Evolutionary conservation across 352 stramenopile species (phyloP), one percentile per base, ranked within the genome.

Genomic region (Phytophthora agathidicida): DNA sequence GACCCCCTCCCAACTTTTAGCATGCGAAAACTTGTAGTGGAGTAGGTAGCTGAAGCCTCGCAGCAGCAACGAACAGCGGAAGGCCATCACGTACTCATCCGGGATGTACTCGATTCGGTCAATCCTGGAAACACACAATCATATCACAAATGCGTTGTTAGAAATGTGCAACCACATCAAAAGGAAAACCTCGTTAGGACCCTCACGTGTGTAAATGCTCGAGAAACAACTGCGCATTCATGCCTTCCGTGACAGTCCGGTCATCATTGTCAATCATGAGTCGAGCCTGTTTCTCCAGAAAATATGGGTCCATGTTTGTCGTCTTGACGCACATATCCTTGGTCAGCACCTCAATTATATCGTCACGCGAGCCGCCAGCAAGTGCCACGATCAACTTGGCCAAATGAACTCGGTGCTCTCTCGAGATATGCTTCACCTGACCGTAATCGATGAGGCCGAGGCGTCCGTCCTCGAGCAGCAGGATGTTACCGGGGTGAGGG

Each of bases 381-480:
- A 96, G 75, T 14, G 86, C 83, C 27, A 96, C 72, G 38, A 96
- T 86, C n/a, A 95, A 66, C 63, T 86, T 84, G n/a, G 89, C 87
- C 30, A 96, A 69, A 24, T 86, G 74, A 50, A 90, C 28, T 1
- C 86, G 72, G 32, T 88, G 75, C 56, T 91, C 71, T 43, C 71
- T 72, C 10, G 65, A 80, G 30, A 96, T 89, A 48, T 94, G 79
- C 61, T 95, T 96, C 35, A 96, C 89, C 59, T 98, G 92, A 13
- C 92, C 92, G 49, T 97, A 97, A 71, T 98, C 92, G 36, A 98
- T 95, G 39, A 98, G 69, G 3, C 92, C 92, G 5, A 98, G 65
- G 7, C 86, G 83, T 3, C 91, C 91, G 42, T 97, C 90, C 5
- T 94, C 78, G 13, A 98, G 75, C 37, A 98, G 73, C 59, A 98